Conservation (phyloP, 768 basidiomycete species). For the Boletus rubroflammeus region DNA sequence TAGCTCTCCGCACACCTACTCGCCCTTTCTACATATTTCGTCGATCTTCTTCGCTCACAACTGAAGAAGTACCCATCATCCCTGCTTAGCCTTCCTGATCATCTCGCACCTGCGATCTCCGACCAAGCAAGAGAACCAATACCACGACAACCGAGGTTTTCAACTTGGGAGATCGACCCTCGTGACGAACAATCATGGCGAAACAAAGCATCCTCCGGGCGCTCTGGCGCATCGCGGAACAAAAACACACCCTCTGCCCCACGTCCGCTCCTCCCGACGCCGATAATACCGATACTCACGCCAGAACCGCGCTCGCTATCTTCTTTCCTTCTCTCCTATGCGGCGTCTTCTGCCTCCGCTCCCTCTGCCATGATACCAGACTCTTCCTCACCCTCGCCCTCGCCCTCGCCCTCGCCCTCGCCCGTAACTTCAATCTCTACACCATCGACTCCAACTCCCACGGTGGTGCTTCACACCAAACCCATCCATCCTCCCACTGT, state of each 20-base stretch:
- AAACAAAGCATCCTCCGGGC: neutral
- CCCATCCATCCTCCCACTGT: conserved; percentile 89
- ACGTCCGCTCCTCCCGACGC: conserved; percentile 40
- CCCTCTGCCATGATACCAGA: neutral
- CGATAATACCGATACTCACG: conserved; percentile 85
- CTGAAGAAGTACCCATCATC: conserved; percentile 28
- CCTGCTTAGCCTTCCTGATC: conserved; percentile 25
- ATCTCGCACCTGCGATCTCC: conserved; percentile 8
- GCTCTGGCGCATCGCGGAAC: neutral
- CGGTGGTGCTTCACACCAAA: conserved; percentile 57
- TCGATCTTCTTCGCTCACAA: conserved; percentile 30
- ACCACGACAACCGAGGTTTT: neutral
- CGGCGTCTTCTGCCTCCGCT: neutral
- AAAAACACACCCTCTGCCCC: neutral
- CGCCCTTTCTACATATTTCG: conserved; percentile 29
- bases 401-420: neutral
- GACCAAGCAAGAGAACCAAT: neutral
- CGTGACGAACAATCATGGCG: neutral
- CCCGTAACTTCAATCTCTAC: neutral
- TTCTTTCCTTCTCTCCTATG: conserved; percentile 45
- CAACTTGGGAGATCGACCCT: conserved; percentile 8
- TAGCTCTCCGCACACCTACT: conserved; percentile 28
- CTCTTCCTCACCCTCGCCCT: neutral
- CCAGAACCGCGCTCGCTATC: conserved; percentile 73
- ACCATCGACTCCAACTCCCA: conserved; percentile 2